Base-by-base conservation (phyloP, 2,329 filamentous ascomycete species). In the Apiospora saccharicola region DNA sequence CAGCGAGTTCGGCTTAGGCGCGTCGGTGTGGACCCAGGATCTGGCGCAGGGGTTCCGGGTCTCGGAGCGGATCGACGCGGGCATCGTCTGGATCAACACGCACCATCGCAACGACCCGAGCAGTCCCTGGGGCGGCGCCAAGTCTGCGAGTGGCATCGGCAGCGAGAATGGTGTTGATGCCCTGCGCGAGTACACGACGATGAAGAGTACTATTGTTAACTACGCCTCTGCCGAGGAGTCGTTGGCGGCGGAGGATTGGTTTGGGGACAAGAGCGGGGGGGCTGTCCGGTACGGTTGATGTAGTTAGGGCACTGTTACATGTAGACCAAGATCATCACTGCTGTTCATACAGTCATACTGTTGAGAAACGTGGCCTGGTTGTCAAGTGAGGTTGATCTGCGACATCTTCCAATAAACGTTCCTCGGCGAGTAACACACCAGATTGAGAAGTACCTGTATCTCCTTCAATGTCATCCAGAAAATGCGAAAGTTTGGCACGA, bases 21-120 rank as follows among this genome's bases (percentile, higher is more conserved):
- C 93, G 34, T 93, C 91, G 37, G 86, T 96, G 26, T 94, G 94
- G 90, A 96, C 93, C 43, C 88, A 84, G 75, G 91, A 94, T 81
- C 85, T 95, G 79, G 90, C 91, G 80, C 93, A 91, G 67, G 92
- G 92, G 72, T 88, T 94, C 78, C 88, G 93, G 49, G 91, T 95
- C 3, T 90, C 92, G 70, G 92, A 94, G 79, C 86, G 86, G 64
- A 86, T 96, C 75, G 87, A 90, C 74, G 92, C 93, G 0, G 93
- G 92, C 74, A 87, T 87, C 71, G 84, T 86, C 2, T 89, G 87
- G 85, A 83, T 87, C 53, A 86, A 86, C 71, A 94, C 86, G 0
- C 91, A 94, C 80, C 91, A 94, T 78, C 86, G 91, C 46, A 94
- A 93, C 75, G 92, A 93, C 75, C 91, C 92, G 0, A 91, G 90